Evolutionary conservation across 2,329 filamentous ascomycete genomes (phyloP), one percentile per base, ranked within the genome.

Genomic region (Aspergillus sergii): DNA sequence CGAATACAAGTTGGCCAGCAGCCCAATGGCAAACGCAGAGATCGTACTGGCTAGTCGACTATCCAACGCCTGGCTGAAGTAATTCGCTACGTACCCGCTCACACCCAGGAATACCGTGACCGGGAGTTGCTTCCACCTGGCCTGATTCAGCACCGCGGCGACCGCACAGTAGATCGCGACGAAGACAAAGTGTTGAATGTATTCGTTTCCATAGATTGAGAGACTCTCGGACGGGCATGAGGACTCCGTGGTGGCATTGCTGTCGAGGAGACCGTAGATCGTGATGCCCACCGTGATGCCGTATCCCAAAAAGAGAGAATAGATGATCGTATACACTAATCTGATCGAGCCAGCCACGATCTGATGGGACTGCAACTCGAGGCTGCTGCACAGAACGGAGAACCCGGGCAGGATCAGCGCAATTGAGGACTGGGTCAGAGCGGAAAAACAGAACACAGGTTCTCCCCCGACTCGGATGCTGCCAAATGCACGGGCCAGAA

Each of bases 21-120:
- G 85, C 11, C 92, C 92, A 19, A 95, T 88, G 0, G 86, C 86
- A 56, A 95, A 83, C 0, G 92, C 91, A 39, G 91, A 91, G 2
- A 94, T 83, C 34, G 91, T 91, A 75, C 90, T 93, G 63, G 89
- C 88, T 51, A 95, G 87, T 67, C 93, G 89, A 0, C 91, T 91
- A 26, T 83, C 80, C 75, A 94, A 91, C 67, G 84, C 87, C 41
- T 84, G 80, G 11, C 85, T 71, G 53, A 74, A 73, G 58, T 74
- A 73, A 19, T 73, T 74, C 14, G 71, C 59, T 4, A 72, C 59
- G 73, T 91, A 94, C 14, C 91, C 92, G 1, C 86, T 85, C 41
- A 92, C 81, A 0, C 91, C 87, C 72, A 95, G 91, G 64, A 87
- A 51, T 1, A 91, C 78, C 88, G 93, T 94, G 59, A 91, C 84